Base-by-base conservation (phyloP, 768 basidiomycete genomes). In the Tulasnella sp. region DNA sequence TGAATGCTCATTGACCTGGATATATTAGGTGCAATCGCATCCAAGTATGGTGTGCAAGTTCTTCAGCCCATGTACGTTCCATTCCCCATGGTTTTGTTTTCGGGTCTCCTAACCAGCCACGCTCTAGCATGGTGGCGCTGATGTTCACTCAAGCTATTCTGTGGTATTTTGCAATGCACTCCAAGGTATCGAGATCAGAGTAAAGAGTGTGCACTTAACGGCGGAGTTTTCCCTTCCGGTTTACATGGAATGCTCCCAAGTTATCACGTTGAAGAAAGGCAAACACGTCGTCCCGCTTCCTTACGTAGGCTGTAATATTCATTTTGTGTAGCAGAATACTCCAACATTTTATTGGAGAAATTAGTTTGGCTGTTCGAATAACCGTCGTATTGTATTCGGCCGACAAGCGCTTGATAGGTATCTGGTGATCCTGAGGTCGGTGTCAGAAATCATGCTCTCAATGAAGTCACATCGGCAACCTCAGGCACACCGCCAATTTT, bases 1-100 rank as follows among this genome's bases (percentile, higher is more conserved):
- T 12, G 7, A 54, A n/a, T 54, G 54, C 54, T 69, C 8, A 69
- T 69, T 16, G 64, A 2, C 7, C 34, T 20, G 31, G 31, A 20
- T 20, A 5, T 37, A 54, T n/a, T 58, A 76, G 76, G 76, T 76
- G 76, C 76, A 11, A 50, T 76, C 31, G 54, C 76, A 18, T 50
- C 46, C 28, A 44, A 58, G 40, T 76, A n/a, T 34, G 76, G 76
- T 48, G 76, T 76, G 31, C 76, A 50, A 24, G 76, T 76, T 37
- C 46, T 54, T 34, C 46, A 76, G 31, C 76, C 76, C 22, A 34
- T 72, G 48, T 69, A 69, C 31, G 64, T 69, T 28, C 9, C 64
- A 37, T 37, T 69, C n/a, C 54, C 24, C 9, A 7, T 37, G 12
- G 34, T 37, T 69, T 69, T 14, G 64, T 5, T 37, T 34, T 14